Percentiles rank a stretch among this genome's conserved stretches.
Evolutionary conservation across 306 rosid genomes (phyloP).

Genomic region (Citrullus colocynthis): DNA sequence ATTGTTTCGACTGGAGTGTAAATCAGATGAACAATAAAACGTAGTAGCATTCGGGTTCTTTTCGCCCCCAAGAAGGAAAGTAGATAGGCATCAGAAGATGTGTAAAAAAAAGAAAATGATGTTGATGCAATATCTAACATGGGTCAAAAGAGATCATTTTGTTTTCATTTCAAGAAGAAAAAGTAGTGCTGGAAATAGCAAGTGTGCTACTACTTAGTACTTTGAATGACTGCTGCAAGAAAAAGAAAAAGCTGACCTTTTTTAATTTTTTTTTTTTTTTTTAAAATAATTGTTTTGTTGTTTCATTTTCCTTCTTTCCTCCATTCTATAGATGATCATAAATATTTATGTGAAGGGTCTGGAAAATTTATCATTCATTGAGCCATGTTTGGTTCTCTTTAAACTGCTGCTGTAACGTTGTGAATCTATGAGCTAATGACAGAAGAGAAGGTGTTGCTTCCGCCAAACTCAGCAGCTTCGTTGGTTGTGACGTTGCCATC

Average conservation of each 20-base stretch:
- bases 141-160: background rate
- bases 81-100: background rate
- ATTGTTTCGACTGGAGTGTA: constrained; percentile 1
- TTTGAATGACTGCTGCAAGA: background rate
- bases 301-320: background rate
- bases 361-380: background rate
- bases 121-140: background rate
- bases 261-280: background rate
- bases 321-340: background rate
- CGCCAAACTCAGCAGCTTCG: background rate
- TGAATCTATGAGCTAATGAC: background rate
- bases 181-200: background rate
- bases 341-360: background rate
- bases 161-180: background rate
- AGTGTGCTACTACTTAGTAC: background rate
- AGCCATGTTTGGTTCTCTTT: background rate
- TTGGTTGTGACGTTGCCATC: background rate
- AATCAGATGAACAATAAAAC: background rate
- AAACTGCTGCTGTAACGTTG: background rate
- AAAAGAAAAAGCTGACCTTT: background rate
- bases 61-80: background rate
- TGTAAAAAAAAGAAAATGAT: background rate
- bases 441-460: background rate
- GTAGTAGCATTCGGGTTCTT: background rate
- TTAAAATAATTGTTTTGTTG: background rate